phyloP scores from a whole-genome alignment of 1,139 yeast species.

The Sugiyamaella sp. region DNA sequence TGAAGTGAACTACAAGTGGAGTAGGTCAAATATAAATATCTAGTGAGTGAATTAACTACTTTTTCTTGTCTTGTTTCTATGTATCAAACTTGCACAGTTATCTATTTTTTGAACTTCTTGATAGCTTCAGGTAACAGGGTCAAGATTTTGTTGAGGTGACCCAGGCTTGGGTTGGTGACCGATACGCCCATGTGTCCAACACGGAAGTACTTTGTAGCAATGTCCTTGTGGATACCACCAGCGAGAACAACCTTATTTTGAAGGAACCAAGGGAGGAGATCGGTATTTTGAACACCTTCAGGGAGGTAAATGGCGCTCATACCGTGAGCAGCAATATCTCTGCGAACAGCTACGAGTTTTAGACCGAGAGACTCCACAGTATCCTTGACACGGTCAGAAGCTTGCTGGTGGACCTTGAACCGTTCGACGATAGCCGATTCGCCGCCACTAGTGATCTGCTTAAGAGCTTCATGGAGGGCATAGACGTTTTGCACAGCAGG shows the following conservation, averaged over 20 bases:
- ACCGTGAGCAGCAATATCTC: slow-evolving; percentile 79
- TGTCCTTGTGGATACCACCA: slow-evolving; percentile 85
- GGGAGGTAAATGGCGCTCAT: slow-evolving; percentile 87
- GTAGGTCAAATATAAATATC: background rate
- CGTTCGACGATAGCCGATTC: slow-evolving; percentile 61
- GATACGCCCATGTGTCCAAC: slow-evolving; percentile 94
- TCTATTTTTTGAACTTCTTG: slow-evolving; percentile 14
- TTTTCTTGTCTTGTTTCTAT: no score
- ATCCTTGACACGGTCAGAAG: slow-evolving; percentile 67
- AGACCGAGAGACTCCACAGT: slow-evolving; percentile 59
- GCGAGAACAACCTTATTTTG: slow-evolving; percentile 81
- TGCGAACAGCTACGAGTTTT: slow-evolving; percentile 62
- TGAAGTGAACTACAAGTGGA: background rate
- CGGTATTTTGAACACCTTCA: slow-evolving; percentile 68
- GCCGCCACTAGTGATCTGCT: slow-evolving; percentile 59
- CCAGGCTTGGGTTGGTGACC: slow-evolving; percentile 51
- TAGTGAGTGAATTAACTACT: background rate
- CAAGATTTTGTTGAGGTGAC: slow-evolving; percentile 43
- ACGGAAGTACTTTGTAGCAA: slow-evolving; percentile 82
- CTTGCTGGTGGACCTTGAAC: slow-evolving; percentile 62
- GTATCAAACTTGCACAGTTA: no score
- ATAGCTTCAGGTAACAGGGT: slow-evolving; percentile 26
- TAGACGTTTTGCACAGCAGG: slow-evolving; percentile 88
- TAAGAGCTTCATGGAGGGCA: slow-evolving; percentile 76
- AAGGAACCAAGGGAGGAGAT: slow-evolving; percentile 59